Percentiles rank a stretch among this genome's conserved stretches.
These are phyloP conservation scores for Cryptococcus hybrid DNA, from an alignment of 1,284 basidiomycete species.

Conservation along the genomic window DNA sequence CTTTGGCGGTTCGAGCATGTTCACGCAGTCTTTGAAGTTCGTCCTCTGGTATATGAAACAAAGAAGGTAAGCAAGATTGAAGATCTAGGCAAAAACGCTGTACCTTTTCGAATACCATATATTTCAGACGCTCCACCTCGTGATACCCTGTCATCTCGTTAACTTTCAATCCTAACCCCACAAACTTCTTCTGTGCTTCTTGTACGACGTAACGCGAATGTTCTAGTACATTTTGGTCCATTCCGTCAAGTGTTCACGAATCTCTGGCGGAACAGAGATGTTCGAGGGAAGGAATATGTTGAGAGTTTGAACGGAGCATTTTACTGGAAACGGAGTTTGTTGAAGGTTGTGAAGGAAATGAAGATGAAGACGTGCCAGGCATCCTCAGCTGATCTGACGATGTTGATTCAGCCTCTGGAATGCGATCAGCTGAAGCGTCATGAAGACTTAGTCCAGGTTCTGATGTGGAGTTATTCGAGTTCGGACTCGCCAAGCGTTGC, in stretches of 20 bases:
- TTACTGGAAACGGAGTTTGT: not conserved
- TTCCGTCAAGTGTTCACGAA: conserved; percentile 7
- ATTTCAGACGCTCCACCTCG: conserved; percentile 80
- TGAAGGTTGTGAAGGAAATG: not conserved
- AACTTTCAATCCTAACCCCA: conserved; percentile 69
- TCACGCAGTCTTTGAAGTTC: conserved; percentile 55
- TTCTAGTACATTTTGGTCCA: conserved; percentile 8
- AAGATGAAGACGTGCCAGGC: not conserved
- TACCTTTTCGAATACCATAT: conserved; percentile 74
- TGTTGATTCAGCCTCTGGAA: not conserved
- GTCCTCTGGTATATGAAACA: conserved; percentile 28
- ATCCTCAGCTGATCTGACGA: not conserved
- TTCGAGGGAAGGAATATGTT: not conserved
- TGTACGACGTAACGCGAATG: conserved; percentile 18
- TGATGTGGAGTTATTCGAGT: not conserved
- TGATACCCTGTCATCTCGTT: conserved; percentile 87
- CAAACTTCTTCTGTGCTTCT: conserved; percentile 56
- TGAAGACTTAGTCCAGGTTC: not conserved
- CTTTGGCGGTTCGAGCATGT: conserved; percentile 66
- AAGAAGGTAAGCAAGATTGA: not conserved
- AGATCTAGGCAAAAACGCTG: conserved; percentile 24
- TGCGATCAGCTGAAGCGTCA: too few relatives aligned
- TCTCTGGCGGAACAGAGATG: conserved; percentile 8
- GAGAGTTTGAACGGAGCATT: not conserved
- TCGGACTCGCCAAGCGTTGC: not conserved